These are phyloP conservation scores for Hypholoma sublateritium DNA, from an alignment of 768 basidiomycete species.

Conservation along the genomic window DNA sequence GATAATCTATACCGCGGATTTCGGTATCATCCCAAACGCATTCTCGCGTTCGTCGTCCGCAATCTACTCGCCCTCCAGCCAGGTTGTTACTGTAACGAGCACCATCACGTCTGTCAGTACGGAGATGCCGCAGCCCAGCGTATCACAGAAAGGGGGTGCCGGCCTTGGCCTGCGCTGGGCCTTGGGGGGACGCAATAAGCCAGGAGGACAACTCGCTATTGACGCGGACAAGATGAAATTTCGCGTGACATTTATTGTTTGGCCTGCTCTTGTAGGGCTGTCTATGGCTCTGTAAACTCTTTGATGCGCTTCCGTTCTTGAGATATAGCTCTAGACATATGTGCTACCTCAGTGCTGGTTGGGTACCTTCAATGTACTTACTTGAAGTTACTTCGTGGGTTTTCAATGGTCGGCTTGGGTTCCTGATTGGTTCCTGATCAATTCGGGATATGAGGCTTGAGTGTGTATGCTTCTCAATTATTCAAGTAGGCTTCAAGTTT, in stretches of 20 bases:
- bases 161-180: background rate
- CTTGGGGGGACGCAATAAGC: background rate
- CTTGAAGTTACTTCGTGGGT: too few species aligned
- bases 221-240: slow-evolving; percentile 41
- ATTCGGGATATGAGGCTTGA: too few species aligned
- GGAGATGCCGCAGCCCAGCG: background rate
- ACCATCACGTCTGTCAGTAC: slow-evolving; percentile 12
- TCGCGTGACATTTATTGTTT: slow-evolving; percentile 49
- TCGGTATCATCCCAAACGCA: slow-evolving; percentile 35
- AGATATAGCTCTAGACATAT: too few species aligned
- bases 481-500: too few species aligned
- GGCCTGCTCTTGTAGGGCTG: slow-evolving; percentile 57
- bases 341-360: too few species aligned
- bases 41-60: slow-evolving; percentile 8
- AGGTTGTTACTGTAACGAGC: slow-evolving; percentile 7
- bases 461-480: too few species aligned
- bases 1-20: slow-evolving; percentile 52
- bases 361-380: too few species aligned
- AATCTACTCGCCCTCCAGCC: slow-evolving; percentile 1
- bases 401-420: too few species aligned
- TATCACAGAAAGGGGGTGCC: background rate
- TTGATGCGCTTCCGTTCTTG: too few species aligned
- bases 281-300: slow-evolving; percentile 47
- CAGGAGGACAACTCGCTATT: background rate
- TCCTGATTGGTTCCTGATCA: too few species aligned